Conservation (phyloP, 148 eudicot genomes). For the Rhododendron mucronatum region DNA sequence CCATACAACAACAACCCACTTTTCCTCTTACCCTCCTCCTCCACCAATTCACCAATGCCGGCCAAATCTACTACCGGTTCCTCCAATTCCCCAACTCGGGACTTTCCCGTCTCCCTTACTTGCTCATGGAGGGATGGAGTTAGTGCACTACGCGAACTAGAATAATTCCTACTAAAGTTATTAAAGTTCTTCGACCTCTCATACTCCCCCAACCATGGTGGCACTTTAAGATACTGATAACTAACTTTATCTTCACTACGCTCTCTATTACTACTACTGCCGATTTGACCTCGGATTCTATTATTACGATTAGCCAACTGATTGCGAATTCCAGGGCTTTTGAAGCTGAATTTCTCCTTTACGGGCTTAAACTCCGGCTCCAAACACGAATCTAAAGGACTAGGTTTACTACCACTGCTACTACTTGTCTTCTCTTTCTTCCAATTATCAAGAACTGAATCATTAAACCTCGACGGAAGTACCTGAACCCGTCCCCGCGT, state of each 20-base stretch:
- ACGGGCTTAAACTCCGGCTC: constrained; percentile 27
- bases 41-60: constrained; percentile 25
- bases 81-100: constrained; percentile 18
- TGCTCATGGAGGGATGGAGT: constrained; percentile 36
- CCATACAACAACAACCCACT: constrained; percentile 16
- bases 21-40: constrained; percentile 18
- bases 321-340: constrained; percentile 20
- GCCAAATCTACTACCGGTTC: constrained; percentile 13
- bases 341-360: constrained; percentile 34
- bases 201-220: constrained; percentile 32
- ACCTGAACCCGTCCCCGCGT: constrained; percentile 93
- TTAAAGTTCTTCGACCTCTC: constrained; percentile 18
- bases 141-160: constrained; percentile 31
- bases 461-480: constrained; percentile 83
- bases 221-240: constrained; percentile 20
- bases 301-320: constrained; percentile 12
- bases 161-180: constrained; percentile 27
- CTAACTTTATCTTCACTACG: constrained; percentile 25
- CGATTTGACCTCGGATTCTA: not conserved
- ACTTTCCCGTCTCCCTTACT: constrained; percentile 33
- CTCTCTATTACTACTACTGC: constrained; percentile 15
- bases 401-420: constrained; percentile 23
- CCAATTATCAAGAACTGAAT: constrained; percentile 94
- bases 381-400: constrained; percentile 18
- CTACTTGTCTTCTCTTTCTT: constrained; percentile 62